phyloP scores from a whole-genome alignment of 441 rosid genomes.

The Brassica hybrid region DNA sequence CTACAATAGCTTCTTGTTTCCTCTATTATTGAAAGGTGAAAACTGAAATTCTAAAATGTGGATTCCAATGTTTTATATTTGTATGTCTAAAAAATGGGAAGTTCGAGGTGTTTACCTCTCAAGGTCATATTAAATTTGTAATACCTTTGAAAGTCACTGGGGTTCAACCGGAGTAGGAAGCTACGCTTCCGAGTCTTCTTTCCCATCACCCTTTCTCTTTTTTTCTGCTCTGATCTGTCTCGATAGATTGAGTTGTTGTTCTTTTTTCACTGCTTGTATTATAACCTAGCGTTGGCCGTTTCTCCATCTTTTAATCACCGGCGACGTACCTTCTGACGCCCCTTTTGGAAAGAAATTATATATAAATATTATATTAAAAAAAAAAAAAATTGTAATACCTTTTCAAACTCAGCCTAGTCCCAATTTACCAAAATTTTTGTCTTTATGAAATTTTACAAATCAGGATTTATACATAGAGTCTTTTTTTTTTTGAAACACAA shows the following conservation, averaged over 20 bases:
- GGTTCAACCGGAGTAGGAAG: no score
- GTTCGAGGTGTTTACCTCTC: not conserved
- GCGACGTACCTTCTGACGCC: no score
- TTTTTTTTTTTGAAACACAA: no score
- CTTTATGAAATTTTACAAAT: not conserved
- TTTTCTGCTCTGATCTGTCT: no score
- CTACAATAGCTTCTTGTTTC: not conserved
- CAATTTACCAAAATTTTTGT: not conserved
- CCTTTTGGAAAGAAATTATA: no score
- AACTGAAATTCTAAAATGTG: not conserved
- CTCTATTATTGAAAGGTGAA: not conserved
- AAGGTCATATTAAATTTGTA: not conserved
- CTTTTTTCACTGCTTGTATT: no score
- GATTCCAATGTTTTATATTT: not conserved
- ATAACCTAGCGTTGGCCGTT: no score
- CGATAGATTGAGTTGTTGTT: no score
- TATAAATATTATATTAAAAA: no score
- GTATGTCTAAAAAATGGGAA: slow-evolving; percentile 6
- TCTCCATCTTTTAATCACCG: no score
- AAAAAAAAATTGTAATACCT: not conserved
- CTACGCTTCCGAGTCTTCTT: no score
- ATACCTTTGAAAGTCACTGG: not conserved
- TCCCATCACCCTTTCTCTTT: no score
- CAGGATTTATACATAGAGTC: not conserved
- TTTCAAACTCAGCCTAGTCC: not conserved